phyloP scores from a whole-genome alignment of 2,329 filamentous ascomycete genomes.

The Cytospora schulzeri region DNA sequence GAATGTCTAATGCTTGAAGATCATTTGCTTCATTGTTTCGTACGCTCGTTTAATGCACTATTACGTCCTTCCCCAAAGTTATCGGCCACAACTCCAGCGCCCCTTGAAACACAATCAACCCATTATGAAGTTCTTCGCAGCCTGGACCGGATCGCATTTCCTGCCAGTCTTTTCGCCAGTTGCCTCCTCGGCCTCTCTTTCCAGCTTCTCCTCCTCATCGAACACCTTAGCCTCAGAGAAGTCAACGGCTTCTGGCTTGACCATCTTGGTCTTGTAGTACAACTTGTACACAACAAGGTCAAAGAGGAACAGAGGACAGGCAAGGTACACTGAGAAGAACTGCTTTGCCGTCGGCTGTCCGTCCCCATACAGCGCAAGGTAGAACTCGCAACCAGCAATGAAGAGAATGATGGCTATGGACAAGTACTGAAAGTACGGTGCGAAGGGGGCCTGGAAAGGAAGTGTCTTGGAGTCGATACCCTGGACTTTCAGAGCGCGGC shows the following conservation, averaged over 20 bases:
- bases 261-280: constrained; percentile 20
- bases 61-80: no score
- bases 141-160: constrained; percentile 14
- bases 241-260: constrained; percentile 35
- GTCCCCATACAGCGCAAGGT: constrained; percentile 16
- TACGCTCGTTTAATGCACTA: neutral
- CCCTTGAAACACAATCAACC: neutral
- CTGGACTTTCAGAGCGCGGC: constrained; percentile 13
- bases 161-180: constrained; percentile 37
- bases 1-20: neutral
- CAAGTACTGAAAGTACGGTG: constrained; percentile 17
- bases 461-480: constrained; percentile 18
- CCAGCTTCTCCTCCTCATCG: constrained; percentile 26
- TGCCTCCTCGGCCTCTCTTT: constrained; percentile 43
- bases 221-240: constrained; percentile 31
- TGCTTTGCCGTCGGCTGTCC: constrained; percentile 7
- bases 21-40: neutral
- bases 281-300: constrained; percentile 29
- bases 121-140: constrained; percentile 9
- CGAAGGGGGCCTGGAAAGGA: constrained; percentile 7
- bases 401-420: constrained; percentile 9
- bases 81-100: neutral
- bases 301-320: constrained; percentile 12
- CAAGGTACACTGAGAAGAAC: constrained; percentile 26
- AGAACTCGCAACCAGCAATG: constrained; percentile 22